A percentile compares a stretch with the other conserved stretches of the same genome.
phyloP scores from a whole-genome alignment of 2,329 filamentous ascomycete genomes.

The Trichoderma koningiopsis region DNA sequence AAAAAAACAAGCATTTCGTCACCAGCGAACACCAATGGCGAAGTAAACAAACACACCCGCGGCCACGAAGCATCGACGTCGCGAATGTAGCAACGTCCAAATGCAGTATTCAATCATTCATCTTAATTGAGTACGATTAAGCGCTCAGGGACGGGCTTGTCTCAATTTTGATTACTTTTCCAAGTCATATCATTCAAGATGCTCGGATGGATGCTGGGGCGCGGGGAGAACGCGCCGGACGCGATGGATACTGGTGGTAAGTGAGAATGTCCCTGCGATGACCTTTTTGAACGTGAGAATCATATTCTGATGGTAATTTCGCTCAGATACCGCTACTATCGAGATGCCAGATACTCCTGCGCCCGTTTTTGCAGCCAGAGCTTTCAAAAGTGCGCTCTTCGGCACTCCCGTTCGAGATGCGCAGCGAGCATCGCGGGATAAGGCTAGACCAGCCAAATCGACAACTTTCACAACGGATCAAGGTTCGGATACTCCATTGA shows the following conservation, averaged over 20 bases:
- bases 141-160: not conserved
- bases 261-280: slow-evolving; percentile 16
- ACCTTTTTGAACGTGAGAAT: not conserved
- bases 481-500: slow-evolving; percentile 50
- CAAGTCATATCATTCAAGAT: slow-evolving; percentile 40
- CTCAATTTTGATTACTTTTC: not conserved
- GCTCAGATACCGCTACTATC: slow-evolving; percentile 48
- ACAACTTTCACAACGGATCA: slow-evolving; percentile 28
- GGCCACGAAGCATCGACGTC: not conserved
- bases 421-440: slow-evolving; percentile 38
- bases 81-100: not conserved
- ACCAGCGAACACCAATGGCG: slow-evolving; percentile 9
- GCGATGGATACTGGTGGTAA: slow-evolving; percentile 37
- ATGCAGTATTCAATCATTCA: not conserved
- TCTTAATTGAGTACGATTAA: not conserved
- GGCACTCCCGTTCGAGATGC: slow-evolving; percentile 54
- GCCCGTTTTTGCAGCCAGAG: slow-evolving; percentile 66
- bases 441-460: slow-evolving; percentile 28
- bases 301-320: not conserved
- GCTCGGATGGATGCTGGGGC: slow-evolving; percentile 62
- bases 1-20: slow-evolving; percentile 23
- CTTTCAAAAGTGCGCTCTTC: slow-evolving; percentile 65
- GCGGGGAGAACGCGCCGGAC: slow-evolving; percentile 45
- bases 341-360: slow-evolving; percentile 67
- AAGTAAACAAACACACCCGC: slow-evolving; percentile 23